Evolutionary conservation across 495 filamentous ascomycete species (phyloP).

Genomic region (Hypoxylon lenormandii): DNA sequence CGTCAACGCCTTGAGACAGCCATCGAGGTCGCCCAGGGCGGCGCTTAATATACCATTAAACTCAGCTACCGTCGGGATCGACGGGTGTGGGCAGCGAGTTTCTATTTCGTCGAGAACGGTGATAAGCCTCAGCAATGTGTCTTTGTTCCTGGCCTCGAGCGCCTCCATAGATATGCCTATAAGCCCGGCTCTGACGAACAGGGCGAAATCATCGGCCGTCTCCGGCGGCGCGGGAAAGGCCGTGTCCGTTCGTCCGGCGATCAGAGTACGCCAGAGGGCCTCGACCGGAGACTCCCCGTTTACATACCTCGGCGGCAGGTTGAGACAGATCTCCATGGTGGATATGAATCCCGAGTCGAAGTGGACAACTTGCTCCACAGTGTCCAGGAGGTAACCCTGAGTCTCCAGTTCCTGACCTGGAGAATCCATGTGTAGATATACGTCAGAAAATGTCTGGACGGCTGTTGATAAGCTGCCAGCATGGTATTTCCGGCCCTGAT

Average conservation of each 20-base stretch:
- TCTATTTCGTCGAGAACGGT: slow-evolving; percentile 5
- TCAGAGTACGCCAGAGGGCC: slow-evolving; percentile 38
- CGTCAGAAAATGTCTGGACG: slow-evolving; percentile 10
- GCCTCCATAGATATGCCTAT: slow-evolving; percentile 28
- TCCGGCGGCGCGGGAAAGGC: slow-evolving; percentile 29
- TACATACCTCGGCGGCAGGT: slow-evolving; percentile 9
- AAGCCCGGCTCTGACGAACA: slow-evolving; percentile 29
- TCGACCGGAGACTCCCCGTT: slow-evolving; percentile 30
- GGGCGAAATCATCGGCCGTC: slow-evolving; percentile 24
- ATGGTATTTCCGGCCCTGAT: slow-evolving; percentile 30
- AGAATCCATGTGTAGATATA: slow-evolving; percentile 22
- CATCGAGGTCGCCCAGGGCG: slow-evolving; percentile 21
- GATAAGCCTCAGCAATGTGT: slow-evolving; percentile 4
- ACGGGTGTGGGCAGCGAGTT: slow-evolving; percentile 20
- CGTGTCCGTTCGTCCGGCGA: slow-evolving; percentile 25
- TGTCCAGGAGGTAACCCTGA: slow-evolving; percentile 18
- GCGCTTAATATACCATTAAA: slow-evolving; percentile 20
- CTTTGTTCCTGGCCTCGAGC: slow-evolving; percentile 3
- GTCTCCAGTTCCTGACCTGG: slow-evolving; percentile 10
- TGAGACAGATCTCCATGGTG: slow-evolving; percentile 18
- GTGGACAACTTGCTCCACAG: slow-evolving; percentile 19
- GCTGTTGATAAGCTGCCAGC: slow-evolving; percentile 20
- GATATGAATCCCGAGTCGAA: slow-evolving; percentile 26
- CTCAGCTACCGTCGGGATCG: slow-evolving; percentile 9
- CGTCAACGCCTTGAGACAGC: slow-evolving; percentile 19